Base-by-base conservation (phyloP, 371 early-diverging fungal genomes). In the Lichtheimia ramosa region DNA sequence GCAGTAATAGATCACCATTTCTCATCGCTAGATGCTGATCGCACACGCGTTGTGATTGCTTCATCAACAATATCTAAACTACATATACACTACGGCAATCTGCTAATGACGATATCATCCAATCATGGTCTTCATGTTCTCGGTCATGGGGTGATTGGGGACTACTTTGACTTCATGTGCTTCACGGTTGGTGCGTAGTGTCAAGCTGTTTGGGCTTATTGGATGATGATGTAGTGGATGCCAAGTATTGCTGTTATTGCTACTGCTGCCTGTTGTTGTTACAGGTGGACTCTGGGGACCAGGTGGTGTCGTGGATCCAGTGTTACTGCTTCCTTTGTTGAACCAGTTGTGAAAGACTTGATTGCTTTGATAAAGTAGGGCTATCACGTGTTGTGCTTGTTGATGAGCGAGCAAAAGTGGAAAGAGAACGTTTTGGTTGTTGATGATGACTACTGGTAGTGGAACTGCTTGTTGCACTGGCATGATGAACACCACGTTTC, bases 11-110 rank as follows among this genome's bases (percentile, higher is more conserved):
- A 10, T 56, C 54, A 64, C 50, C 55, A 48, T 48, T 62, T 58
- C n/a, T 56, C 55, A 53, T 63, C 66, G 13, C 60, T 69, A 15
- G 75, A 65, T 50, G 67, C 58, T 15, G 72, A 72, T 48, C 70
- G 61, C 54, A 73, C 69, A 23, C 77, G 54, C 15, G 73, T 61
- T 16, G 77, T 68, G 39, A 76, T 71, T 7, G 74, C 77, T 61
- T 76, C 77, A 59, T 76, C 77, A 48, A 76, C 71, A 14, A 71
- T 76, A 65, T 76, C 77, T 48, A 76, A 52, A 57, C 75, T 75
- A 41, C 71, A 64, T 12, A 64, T 12, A 78, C 71, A 51, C 75
- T 70, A 51, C 75, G 62, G 71, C 73, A 78, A 41, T 78, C 79
- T 2, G 73, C 69, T 8, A 76, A 48, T 0, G 70, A 73, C 8